phyloP scores from a whole-genome alignment of 306 rosid genomes.

The Prinsepia uniflora region DNA sequence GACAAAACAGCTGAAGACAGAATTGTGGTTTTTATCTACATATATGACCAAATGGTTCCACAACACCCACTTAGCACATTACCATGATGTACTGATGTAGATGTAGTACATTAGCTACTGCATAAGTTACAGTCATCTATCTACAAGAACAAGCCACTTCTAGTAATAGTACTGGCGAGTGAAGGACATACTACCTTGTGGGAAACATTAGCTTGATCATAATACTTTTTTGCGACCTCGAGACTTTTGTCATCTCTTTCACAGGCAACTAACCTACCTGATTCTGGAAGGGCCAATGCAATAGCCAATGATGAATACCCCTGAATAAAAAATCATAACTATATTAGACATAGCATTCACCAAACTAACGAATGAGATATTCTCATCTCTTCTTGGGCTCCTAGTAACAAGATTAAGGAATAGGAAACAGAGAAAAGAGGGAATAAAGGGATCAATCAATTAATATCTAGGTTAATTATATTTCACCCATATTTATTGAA shows the following conservation, averaged over 20 bases:
- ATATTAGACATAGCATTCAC: neutral
- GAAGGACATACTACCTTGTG: conserved; percentile 56
- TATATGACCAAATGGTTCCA: neutral
- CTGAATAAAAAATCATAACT: conserved; percentile 34
- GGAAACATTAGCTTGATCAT: conserved; percentile 72
- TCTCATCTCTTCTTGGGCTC: neutral
- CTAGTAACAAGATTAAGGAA: neutral
- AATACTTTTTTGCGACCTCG: conserved; percentile 77
- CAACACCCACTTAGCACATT: neutral
- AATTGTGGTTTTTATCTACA: neutral
- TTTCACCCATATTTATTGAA: neutral
- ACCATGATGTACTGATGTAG: neutral
- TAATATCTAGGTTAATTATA: neutral
- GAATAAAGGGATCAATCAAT: neutral
- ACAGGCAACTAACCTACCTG: conserved; percentile 83
- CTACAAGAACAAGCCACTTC: neutral
- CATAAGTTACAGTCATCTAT: neutral
- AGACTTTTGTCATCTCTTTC: conserved; percentile 81
- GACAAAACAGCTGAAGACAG: conserved; percentile 4
- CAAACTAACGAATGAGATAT: neutral
- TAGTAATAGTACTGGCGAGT: conserved; percentile 2
- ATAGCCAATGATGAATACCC: conserved; percentile 92
- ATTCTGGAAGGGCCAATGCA: conserved; percentile 82
- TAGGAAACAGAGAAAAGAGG: neutral
- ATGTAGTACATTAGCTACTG: neutral